These are phyloP conservation scores for Letharia columbiana DNA, from an alignment of 495 filamentous ascomycete species.

Conservation along the genomic window DNA sequence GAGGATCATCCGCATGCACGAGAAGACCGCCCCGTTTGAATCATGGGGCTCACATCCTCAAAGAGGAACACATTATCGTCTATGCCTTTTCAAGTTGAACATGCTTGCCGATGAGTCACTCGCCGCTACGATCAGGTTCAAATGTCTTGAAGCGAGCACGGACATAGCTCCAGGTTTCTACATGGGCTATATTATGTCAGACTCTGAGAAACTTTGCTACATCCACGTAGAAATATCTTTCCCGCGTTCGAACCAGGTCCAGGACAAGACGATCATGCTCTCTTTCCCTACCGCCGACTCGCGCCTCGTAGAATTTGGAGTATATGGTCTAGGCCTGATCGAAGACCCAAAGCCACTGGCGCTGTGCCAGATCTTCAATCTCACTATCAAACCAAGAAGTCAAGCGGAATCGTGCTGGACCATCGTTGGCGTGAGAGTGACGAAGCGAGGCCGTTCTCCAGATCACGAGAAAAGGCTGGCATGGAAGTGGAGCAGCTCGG, in stretches of 20 bases:
- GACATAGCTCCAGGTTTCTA: slow-evolving; percentile 1
- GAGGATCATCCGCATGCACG: neutral
- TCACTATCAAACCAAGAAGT: slow-evolving; percentile 1
- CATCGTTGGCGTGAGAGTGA: neutral
- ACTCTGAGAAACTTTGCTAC: neutral
- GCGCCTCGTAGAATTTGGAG: slow-evolving; percentile 3
- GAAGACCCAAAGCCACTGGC: neutral
- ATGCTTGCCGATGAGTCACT: slow-evolving; percentile 3
- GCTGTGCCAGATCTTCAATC: neutral
- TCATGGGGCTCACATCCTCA: neutral
- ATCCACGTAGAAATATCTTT: neutral
- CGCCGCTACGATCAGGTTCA: neutral
- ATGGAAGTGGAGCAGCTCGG: slow-evolving; percentile 1
- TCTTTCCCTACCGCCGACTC: neutral
- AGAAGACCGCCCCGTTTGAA: neutral
- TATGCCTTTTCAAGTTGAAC: slow-evolving; percentile 10
- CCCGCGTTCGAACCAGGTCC: neutral
- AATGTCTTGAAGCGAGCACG: neutral
- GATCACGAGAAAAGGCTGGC: neutral
- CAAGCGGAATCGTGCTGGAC: neutral
- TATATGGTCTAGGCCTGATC: neutral
- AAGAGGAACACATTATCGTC: neutral
- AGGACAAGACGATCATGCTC: neutral
- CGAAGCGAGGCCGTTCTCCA: neutral
- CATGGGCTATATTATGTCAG: neutral